These are phyloP conservation scores for Fusarium aywerte DNA, from an alignment of 2,329 filamentous ascomycete genomes.

Conservation along the genomic window DNA sequence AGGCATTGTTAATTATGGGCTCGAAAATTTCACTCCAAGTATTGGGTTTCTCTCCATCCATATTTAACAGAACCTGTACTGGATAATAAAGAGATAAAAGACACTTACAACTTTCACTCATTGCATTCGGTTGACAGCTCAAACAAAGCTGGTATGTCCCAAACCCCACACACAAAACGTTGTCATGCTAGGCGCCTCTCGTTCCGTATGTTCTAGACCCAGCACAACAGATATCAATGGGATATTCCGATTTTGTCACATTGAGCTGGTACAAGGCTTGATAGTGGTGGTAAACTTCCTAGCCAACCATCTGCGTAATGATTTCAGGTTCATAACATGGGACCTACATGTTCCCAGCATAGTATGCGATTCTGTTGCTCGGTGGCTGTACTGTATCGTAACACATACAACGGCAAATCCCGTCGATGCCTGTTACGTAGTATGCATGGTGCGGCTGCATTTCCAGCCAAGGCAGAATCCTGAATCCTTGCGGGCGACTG, in stretches of 20 bases:
- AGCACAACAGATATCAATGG: slow-evolving; percentile 17
- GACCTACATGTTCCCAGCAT: background rate
- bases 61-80: background rate
- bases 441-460: slow-evolving; percentile 22
- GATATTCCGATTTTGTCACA: slow-evolving; percentile 24
- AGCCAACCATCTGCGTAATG: slow-evolving; percentile 7
- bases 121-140: background rate
- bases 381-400: slow-evolving; percentile 1
- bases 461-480: slow-evolving; percentile 30
- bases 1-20: background rate
- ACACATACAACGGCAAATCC: slow-evolving; percentile 21
- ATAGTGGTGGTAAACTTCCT: slow-evolving; percentile 33
- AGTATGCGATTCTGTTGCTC: slow-evolving; percentile 8
- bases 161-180: slow-evolving; percentile 20
- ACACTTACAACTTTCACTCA: background rate
- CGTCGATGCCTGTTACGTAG: slow-evolving; percentile 24
- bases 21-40: background rate
- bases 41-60: background rate
- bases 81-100: background rate
- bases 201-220: slow-evolving; percentile 21
- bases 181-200: slow-evolving; percentile 9
- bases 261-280: slow-evolving; percentile 15
- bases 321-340: slow-evolving; percentile 11
- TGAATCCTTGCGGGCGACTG: background rate
- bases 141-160: slow-evolving; percentile 8